Percentiles rank a stretch among this genome's conserved stretches.
Evolutionary conservation across 2,329 filamentous ascomycete species (phyloP).

Genomic region (Chaetothyriales sp.): DNA sequence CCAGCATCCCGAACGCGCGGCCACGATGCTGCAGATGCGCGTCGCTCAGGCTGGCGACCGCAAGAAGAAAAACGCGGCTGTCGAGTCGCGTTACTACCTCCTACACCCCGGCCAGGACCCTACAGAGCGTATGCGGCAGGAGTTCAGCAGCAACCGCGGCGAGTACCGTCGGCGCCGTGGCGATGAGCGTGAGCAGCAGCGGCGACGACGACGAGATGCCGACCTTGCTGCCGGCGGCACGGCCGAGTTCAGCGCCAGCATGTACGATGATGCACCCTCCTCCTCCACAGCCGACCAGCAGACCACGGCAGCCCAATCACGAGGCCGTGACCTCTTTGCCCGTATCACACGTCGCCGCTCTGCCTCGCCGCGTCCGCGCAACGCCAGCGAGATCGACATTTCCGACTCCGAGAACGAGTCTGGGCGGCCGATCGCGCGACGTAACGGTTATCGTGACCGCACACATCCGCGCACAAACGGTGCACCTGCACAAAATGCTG

Average conservation of each 20-base stretch:
- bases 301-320: constrained; percentile 11
- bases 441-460: constrained; percentile 28
- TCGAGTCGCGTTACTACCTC: constrained; percentile 79
- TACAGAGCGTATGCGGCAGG: constrained; percentile 50
- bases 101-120: constrained; percentile 81
- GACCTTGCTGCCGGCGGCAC: constrained; percentile 23
- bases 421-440: constrained; percentile 22
- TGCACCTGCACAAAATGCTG: constrained; percentile 22
- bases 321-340: constrained; percentile 26
- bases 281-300: constrained; percentile 19
- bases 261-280: constrained; percentile 60
- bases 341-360: constrained; percentile 38
- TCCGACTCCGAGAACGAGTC: constrained; percentile 22
- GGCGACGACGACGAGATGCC: constrained; percentile 32
- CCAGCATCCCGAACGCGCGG: constrained; percentile 49
- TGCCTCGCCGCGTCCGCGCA: constrained; percentile 39
- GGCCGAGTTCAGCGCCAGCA: constrained; percentile 51
- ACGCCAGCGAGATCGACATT: constrained; percentile 29
- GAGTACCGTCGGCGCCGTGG: constrained; percentile 40
- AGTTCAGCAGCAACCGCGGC: constrained; percentile 32
- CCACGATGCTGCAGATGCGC: constrained; percentile 55
- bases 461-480: constrained; percentile 20
- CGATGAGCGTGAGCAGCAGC: constrained; percentile 41
- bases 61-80: constrained; percentile 64
- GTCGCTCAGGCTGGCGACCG: constrained; percentile 60